Base-by-base conservation (phyloP, 257 asterid species). In the Apocynum venetum region DNA sequence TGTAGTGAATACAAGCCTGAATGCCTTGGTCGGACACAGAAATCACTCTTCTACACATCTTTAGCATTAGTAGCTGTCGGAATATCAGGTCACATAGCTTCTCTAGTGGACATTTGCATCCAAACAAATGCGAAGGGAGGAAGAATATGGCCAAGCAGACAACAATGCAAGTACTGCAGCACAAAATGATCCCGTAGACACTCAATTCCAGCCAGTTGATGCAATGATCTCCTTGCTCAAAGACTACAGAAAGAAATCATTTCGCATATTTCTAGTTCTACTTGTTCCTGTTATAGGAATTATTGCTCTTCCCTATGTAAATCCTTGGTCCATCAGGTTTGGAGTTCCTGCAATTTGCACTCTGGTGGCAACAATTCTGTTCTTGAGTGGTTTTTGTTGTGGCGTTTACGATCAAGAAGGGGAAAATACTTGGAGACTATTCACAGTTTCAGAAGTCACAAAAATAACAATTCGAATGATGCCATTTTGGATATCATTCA, bases 271-370 rank as follows among this genome's bases (percentile, higher is more conserved):
- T 14, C 0, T 79, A 4, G 49, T 82, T 36, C 78, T 59, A 10
- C 43, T 84, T 36, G 14, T 80, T 35, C 75, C 88, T 4, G 36
- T 83, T 49, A 11, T 80, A 43, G 93, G 83, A 76, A 79, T 81
- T n/a, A 69, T 87, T 72, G 87, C 85, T 38, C 86, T 89, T 3
- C 93, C 93, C 2, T 87, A 87, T 73, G 77, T 91, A 75, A 86
- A 83, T 7, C 92, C 83, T 1, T 91, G 96, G 93, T 55, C 73
- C 6, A 52, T 81, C 52, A 85, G 85, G 4, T 89, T 91, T 68
- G 92, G 90, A 36, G 80, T 89, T 10, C 90, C 93, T 0, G 93
- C 90, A 52, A 80, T 82, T 8, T 86, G 86, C 80, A 79, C 85
- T 14, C 77, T 69, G 4, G 49, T 82, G 57, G 91, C 90, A 13